Conservation (phyloP, 345 rosid species). For the Chamaenerion angustifolium region DNA sequence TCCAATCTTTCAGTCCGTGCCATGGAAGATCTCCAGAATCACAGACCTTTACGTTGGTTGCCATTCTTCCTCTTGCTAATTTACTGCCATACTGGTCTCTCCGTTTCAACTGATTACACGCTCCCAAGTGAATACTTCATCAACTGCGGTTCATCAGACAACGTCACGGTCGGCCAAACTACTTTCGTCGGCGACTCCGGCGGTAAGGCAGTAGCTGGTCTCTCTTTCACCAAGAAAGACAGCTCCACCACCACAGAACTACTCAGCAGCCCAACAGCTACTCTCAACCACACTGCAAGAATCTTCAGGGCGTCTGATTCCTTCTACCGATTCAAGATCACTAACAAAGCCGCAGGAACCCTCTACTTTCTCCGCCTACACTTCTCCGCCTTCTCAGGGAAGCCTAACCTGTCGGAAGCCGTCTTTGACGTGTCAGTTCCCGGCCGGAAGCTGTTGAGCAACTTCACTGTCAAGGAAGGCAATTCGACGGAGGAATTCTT, state of each 20-base stretch:
- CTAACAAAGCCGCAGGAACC: slow-evolving; percentile 10
- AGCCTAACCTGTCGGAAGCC: slow-evolving; percentile 19
- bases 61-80: not conserved
- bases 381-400: slow-evolving; percentile 17
- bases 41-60: no score
- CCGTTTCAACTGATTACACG: not conserved
- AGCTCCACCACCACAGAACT: slow-evolving; percentile 1
- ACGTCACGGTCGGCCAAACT: not conserved
- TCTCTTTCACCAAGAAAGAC: slow-evolving; percentile 4
- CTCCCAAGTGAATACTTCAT: slow-evolving; percentile 9
- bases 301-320: slow-evolving; percentile 18
- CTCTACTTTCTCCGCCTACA: slow-evolving; percentile 32
- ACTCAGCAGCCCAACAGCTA: not conserved
- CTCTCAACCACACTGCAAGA: slow-evolving; percentile 36
- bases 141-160: slow-evolving; percentile 19
- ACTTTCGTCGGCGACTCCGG: slow-evolving; percentile 11
- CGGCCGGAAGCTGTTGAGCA: slow-evolving; percentile 15
- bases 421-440: slow-evolving; percentile 22
- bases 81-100: not conserved
- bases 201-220: not conserved
- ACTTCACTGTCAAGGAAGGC: slow-evolving; percentile 12
- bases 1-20: no score
- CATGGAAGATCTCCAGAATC: no score
- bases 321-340: slow-evolving; percentile 18
- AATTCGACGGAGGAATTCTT: slow-evolving; percentile 17